phyloP scores from a whole-genome alignment of 2,329 filamentous ascomycete species.

The Botrytis aclada region DNA sequence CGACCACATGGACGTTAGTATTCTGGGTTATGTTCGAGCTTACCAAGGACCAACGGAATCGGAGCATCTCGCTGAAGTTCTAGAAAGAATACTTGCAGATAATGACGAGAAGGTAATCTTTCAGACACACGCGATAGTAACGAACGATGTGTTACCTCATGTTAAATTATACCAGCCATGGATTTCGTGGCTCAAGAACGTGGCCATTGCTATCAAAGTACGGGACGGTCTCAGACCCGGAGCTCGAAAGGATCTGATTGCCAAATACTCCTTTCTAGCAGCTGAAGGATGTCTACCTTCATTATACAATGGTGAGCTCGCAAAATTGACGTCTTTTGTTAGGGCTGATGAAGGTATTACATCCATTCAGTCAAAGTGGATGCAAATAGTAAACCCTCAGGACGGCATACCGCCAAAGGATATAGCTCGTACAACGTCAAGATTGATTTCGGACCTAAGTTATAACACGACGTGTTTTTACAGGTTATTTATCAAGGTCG shows the following conservation, averaged over 20 bases:
- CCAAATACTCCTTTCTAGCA: conserved; percentile 1
- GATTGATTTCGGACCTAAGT: conserved; percentile 5
- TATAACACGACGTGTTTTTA: conserved; percentile 9
- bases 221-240: not conserved
- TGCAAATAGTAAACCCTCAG: not conserved
- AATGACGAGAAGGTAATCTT: not conserved
- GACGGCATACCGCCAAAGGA: not conserved
- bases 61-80: not conserved
- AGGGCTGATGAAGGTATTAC: not conserved
- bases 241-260: not conserved
- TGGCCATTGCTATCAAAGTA: not conserved
- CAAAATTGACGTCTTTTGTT: not conserved
- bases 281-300: not conserved
- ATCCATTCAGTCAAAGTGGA: not conserved
- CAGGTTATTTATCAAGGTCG: not conserved
- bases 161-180: not conserved
- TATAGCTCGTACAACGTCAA: not conserved
- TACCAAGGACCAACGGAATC: not conserved
- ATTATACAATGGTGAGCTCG: conserved; percentile 2
- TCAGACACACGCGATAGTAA: not conserved
- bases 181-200: conserved; percentile 13
- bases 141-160: not conserved
- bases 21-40: not conserved
- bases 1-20: not conserved
- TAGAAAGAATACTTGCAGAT: not conserved